Percentiles rank a stretch among this genome's conserved stretches.
These are phyloP conservation scores for Aspergillus saccharolyticus DNA, from an alignment of 495 filamentous ascomycete species.

Conservation along the genomic window DNA sequence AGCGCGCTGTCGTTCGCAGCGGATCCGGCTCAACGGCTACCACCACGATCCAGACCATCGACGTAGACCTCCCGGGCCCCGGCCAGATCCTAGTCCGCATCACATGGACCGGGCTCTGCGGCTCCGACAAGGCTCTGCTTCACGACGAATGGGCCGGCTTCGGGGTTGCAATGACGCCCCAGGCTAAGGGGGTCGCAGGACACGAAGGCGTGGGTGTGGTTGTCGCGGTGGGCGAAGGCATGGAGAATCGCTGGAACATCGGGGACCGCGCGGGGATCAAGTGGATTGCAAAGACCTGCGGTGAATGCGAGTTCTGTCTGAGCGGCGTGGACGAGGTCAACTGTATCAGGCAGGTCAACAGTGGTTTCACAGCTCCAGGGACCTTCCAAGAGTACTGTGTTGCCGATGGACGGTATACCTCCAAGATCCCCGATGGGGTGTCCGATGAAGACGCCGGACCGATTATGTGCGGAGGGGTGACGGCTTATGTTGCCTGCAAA, in stretches of 20 bases:
- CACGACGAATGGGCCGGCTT: conserved; percentile 10
- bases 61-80: conserved; percentile 2
- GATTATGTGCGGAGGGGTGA: conserved; percentile 33
- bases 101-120: conserved; percentile 11
- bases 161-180: conserved; percentile 1
- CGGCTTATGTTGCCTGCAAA: conserved; percentile 12
- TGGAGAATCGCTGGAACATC: conserved; percentile 14
- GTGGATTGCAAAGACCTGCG: conserved; percentile 35
- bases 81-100: conserved; percentile 10
- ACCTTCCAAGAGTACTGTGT: conserved; percentile 38
- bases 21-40: conserved; percentile 8
- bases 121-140: conserved; percentile 9
- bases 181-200: conserved; percentile 26
- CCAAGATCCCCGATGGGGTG: conserved; percentile 24
- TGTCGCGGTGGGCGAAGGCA: conserved; percentile 20
- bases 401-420: conserved; percentile 27
- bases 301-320: conserved; percentile 33
- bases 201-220: conserved; percentile 37
- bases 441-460: conserved; percentile 28
- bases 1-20: conserved; percentile 8
- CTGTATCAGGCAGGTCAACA: conserved; percentile 33
- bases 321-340: conserved; percentile 21
- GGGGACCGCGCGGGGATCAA: conserved; percentile 34
- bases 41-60: conserved; percentile 2
- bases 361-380: conserved; percentile 30